Evolutionary conservation across 2,329 filamentous ascomycete genomes (phyloP).

Genomic region (Endocalyx cinctus): DNA sequence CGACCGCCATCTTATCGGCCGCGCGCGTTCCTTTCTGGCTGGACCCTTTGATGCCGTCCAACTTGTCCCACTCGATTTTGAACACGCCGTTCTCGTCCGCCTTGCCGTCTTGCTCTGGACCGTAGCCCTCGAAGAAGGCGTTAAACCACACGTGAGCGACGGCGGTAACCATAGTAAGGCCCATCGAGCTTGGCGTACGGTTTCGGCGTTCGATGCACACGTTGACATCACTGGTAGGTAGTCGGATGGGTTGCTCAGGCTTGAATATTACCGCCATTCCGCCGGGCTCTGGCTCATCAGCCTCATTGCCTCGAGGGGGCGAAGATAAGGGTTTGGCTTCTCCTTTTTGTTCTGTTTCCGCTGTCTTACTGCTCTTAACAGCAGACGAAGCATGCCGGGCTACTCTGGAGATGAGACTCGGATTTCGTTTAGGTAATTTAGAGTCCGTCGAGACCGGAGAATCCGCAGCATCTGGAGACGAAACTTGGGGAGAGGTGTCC

Average conservation of each 20-base stretch:
- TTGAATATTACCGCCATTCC: slow-evolving; percentile 75
- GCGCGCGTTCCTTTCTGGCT: slow-evolving; percentile 75
- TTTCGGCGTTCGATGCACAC: slow-evolving; percentile 85
- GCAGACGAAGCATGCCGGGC: slow-evolving; percentile 10
- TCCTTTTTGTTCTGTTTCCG: slow-evolving; percentile 5
- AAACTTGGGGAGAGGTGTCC: slow-evolving; percentile 5
- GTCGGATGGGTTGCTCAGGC: slow-evolving; percentile 60
- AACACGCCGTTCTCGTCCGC: slow-evolving; percentile 64
- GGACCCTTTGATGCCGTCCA: slow-evolving; percentile 95
- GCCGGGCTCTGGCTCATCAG: slow-evolving; percentile 44
- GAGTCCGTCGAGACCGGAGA: slow-evolving; percentile 7
- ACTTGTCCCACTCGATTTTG: slow-evolving; percentile 56
- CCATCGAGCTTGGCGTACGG: slow-evolving; percentile 69
- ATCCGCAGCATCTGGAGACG: slow-evolving; percentile 8
- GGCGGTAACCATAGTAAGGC: slow-evolving; percentile 84
- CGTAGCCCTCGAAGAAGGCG: slow-evolving; percentile 80
- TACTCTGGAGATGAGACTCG: slow-evolving; percentile 16
- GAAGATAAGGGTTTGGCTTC: slow-evolving; percentile 11
- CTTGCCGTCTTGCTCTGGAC: slow-evolving; percentile 61
- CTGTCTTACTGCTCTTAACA: too few species aligned
- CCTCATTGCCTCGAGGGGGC: slow-evolving; percentile 1
- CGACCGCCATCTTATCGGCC: slow-evolving; percentile 76
- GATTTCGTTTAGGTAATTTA: slow-evolving; percentile 9
- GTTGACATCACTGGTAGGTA: slow-evolving; percentile 83
- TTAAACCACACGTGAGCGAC: slow-evolving; percentile 98